Percentiles rank a stretch among this genome's conserved stretches.
These are phyloP conservation scores for Apiotrichum sp. DNA, from an alignment of 1,284 basidiomycete species.

Conservation along the genomic window DNA sequence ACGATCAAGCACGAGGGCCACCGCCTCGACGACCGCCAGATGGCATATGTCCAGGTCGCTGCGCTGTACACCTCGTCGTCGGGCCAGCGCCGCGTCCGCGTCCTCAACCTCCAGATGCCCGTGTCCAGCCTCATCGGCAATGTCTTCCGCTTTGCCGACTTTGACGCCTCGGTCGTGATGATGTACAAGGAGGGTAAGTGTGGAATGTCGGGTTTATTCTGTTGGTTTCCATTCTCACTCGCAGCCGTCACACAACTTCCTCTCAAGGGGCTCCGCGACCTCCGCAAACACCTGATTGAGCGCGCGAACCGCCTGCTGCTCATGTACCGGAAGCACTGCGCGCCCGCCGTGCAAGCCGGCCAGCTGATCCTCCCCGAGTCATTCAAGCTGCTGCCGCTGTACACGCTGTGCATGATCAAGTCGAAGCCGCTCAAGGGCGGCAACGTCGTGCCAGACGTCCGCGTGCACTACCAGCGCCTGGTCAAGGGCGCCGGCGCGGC, in stretches of 20 bases:
- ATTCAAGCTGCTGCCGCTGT: slow-evolving; percentile 82
- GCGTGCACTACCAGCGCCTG: slow-evolving; percentile 76
- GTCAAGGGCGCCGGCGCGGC: slow-evolving; percentile 66
- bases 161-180: slow-evolving; percentile 74
- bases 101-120: slow-evolving; percentile 76
- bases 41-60: slow-evolving; percentile 84
- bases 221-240: background rate
- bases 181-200: slow-evolving; percentile 70
- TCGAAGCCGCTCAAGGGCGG: slow-evolving; percentile 90
- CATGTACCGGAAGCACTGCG: slow-evolving; percentile 86
- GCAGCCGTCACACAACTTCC: slow-evolving; percentile 65
- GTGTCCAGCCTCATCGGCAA: slow-evolving; percentile 80
- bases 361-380: slow-evolving; percentile 95
- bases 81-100: slow-evolving; percentile 79
- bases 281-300: slow-evolving; percentile 79
- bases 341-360: slow-evolving; percentile 68
- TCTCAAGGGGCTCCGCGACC: slow-evolving; percentile 61
- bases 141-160: slow-evolving; percentile 87
- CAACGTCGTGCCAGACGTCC: slow-evolving; percentile 88
- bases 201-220: no score
- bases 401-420: slow-evolving; percentile 78
- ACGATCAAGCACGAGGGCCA: slow-evolving; percentile 57
- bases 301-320: slow-evolving; percentile 76
- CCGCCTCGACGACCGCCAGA: slow-evolving; percentile 64
- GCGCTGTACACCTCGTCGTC: slow-evolving; percentile 74